Conservation (phyloP, 768 basidiomycete species). For the Mycena crocata region DNA sequence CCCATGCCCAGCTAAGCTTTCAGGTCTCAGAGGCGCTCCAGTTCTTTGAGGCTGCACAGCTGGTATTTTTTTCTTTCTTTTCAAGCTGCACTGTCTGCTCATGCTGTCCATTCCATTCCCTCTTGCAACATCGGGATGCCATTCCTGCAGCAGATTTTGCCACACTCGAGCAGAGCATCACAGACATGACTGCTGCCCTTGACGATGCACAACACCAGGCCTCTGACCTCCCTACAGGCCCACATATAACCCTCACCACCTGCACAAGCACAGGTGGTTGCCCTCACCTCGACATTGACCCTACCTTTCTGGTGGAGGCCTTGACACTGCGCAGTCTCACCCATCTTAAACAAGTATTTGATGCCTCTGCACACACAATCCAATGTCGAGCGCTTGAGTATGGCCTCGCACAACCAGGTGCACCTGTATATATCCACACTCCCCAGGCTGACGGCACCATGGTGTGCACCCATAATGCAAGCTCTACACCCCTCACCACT, state of each 20-base stretch:
- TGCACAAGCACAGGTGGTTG: background rate
- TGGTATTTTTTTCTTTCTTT: too few species aligned
- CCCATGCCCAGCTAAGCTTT: background rate
- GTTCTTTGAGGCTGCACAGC: background rate
- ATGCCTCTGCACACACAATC: constrained; percentile 25
- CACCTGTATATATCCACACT: constrained; percentile 15
- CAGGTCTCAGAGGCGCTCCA: background rate
- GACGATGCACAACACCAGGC: background rate
- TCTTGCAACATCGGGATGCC: background rate
- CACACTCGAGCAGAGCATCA: background rate
- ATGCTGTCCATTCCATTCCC: too few species aligned
- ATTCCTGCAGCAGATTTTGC: background rate
- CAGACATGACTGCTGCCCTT: background rate
- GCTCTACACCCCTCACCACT: constrained; percentile 21
- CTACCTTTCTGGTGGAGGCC: background rate
- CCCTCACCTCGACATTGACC: background rate
- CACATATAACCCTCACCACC: background rate
- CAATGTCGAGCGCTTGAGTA: constrained; percentile 27
- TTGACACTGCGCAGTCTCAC: background rate
- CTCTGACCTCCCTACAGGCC: background rate
- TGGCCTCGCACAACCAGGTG: constrained; percentile 19
- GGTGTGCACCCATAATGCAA: background rate
- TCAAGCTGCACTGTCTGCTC: too few species aligned
- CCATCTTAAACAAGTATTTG: background rate
- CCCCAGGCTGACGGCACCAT: background rate